Evolutionary conservation across 1,139 yeast species (phyloP).

Genomic region (Saccharomyces hybrid): DNA sequence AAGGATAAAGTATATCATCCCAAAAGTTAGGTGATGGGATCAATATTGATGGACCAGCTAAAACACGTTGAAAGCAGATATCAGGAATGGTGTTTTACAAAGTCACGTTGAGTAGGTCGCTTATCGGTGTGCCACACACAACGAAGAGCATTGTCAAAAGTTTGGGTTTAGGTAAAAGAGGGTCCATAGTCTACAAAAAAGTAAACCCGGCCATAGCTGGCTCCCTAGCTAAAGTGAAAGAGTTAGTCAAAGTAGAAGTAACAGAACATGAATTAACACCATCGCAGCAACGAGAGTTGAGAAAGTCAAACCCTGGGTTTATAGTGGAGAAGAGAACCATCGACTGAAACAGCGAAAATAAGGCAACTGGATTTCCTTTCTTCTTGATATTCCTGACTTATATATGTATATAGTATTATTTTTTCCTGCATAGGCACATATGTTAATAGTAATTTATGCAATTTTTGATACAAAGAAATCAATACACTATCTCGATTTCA

Average conservation of each 20-base stretch:
- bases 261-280: slow-evolving; percentile 46
- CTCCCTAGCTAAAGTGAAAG: slow-evolving; percentile 74
- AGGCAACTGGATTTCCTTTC: not conserved
- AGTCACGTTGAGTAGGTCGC: slow-evolving; percentile 71
- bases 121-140: slow-evolving; percentile 74
- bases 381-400: not conserved
- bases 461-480: not conserved
- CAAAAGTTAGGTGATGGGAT: not conserved
- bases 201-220: slow-evolving; percentile 81
- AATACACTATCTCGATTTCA: not conserved
- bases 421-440: not conserved
- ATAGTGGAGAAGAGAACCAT: slow-evolving; percentile 34
- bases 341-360: slow-evolving; percentile 3
- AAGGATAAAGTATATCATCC: not conserved
- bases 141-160: slow-evolving; percentile 58
- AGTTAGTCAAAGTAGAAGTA: slow-evolving; percentile 77
- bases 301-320: slow-evolving; percentile 59
- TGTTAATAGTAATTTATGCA: not conserved
- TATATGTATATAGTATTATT: not conserved
- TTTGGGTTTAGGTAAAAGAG: slow-evolving; percentile 69
- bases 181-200: slow-evolving; percentile 62
- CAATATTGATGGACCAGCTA: no score
- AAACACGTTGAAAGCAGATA: not conserved
- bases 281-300: slow-evolving; percentile 44
- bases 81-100: slow-evolving; percentile 44